Evolutionary conservation across 345 rosid genomes (phyloP), one percentile per base, ranked within the genome.

Genomic region (Eutrema heterophyllum): DNA sequence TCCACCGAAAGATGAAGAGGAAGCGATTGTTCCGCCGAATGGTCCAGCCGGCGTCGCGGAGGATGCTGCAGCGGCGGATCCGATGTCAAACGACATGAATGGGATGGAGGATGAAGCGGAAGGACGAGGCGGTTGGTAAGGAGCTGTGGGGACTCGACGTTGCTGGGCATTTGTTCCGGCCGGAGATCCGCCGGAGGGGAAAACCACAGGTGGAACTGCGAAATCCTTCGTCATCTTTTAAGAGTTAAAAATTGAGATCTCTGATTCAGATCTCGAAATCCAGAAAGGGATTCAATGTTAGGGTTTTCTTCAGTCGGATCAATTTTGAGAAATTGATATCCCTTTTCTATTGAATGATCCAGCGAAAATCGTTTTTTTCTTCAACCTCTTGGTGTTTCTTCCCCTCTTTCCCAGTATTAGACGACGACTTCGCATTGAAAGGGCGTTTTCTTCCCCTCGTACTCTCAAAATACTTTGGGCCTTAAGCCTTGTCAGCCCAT

Each of bases 51-150:
- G 63, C 18, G 81, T 55, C 8, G 91, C 10, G 3, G 51, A 41
- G 33, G 96, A 81, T 5, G 90, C 48, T 24, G 92, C 94, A 67
- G 73, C 69, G 33, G 92, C 86, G 38, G 93, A 80, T 45, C 96
- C 96, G 62, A 87, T 80, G 40, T 89, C 97, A 54, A 91, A 94
- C 0, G 97, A 87, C 97, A 94, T 88, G 83, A 94, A 89, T 1
- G 98, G 98, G 78, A 94, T 84, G 14, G 88, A 80, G 11, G 87
- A 80, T 48, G 83, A 77, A 62, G 74, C 77, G 43, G 90, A 77
- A 13, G 89, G 85, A 9, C 88, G 96, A 1, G 84, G 84, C 9
- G 91, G 89, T 73, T 90, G 98, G 74, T 85, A 93, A 32, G 98
- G 97, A 43, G 91, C 87, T n/a, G 91, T 78, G 0, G 96, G 89